Evolutionary conservation across 2,329 filamentous ascomycete genomes (phyloP).

Genomic region (Aspergillus sojae): DNA sequence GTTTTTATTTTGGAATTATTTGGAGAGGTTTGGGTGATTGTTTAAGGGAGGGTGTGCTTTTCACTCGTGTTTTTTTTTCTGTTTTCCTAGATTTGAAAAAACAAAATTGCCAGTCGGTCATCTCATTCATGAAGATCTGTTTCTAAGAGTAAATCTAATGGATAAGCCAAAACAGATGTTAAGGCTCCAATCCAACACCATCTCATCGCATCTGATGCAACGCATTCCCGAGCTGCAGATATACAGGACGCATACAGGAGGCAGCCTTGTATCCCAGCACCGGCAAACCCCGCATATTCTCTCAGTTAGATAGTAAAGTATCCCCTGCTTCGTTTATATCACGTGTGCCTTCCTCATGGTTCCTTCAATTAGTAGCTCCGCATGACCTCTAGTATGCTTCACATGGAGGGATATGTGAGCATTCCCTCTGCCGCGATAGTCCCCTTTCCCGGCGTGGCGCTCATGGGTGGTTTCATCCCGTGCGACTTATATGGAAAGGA

Average conservation of each 20-base stretch:
- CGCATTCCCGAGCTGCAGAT: neutral
- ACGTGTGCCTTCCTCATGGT: neutral
- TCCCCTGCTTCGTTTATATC: neutral
- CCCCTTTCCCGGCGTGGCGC: neutral
- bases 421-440: neutral
- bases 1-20: neutral
- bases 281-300: constrained; percentile 1
- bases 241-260: constrained; percentile 4
- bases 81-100: neutral
- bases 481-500: constrained; percentile 1
- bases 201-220: neutral
- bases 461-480: constrained; percentile 1
- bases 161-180: constrained; percentile 1
- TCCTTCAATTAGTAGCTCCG: neutral
- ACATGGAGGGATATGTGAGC: neutral
- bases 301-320: neutral
- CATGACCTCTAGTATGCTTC: neutral
- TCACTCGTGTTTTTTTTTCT: neutral
- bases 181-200: neutral
- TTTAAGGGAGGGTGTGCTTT: neutral
- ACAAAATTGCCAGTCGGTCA: neutral
- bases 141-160: neutral
- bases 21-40: neutral
- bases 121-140: constrained; percentile 1
- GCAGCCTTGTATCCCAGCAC: neutral